These are phyloP conservation scores for Biancaea sappan DNA, from an alignment of 306 rosid species.

Conservation along the genomic window DNA sequence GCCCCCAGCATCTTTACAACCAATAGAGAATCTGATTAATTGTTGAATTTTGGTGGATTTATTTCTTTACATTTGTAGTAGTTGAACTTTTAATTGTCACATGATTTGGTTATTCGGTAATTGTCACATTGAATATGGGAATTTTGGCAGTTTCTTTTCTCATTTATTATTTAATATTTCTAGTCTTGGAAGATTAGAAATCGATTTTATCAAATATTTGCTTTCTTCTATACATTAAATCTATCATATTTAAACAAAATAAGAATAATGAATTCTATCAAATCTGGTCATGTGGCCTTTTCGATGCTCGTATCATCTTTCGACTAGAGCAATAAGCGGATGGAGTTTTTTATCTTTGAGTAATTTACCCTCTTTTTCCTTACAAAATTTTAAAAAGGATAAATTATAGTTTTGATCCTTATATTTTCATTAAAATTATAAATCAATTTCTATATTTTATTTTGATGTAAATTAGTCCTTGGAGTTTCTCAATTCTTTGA, in stretches of 20 bases:
- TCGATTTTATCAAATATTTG: neutral
- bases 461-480: too few relatives aligned
- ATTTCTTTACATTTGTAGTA: slow-evolving; percentile 13
- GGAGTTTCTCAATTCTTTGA: too few relatives aligned
- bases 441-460: too few relatives aligned
- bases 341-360: too few relatives aligned
- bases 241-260: neutral
- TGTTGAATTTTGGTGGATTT: slow-evolving; percentile 32
- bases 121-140: neutral
- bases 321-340: too few relatives aligned
- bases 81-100: neutral
- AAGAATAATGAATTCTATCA: neutral
- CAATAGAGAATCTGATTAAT: slow-evolving; percentile 10
- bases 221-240: neutral
- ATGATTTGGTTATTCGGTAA: neutral
- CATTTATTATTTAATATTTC: neutral
- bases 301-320: too few relatives aligned
- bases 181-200: neutral
- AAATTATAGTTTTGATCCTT: too few relatives aligned
- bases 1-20: neutral
- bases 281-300: too few relatives aligned
- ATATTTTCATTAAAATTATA: too few relatives aligned
- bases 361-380: too few relatives aligned
- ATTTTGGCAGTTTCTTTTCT: neutral
- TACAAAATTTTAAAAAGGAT: too few relatives aligned